Evolutionary conservation across 768 basidiomycete genomes (phyloP).

Genomic region (Leccinum arenicola): DNA sequence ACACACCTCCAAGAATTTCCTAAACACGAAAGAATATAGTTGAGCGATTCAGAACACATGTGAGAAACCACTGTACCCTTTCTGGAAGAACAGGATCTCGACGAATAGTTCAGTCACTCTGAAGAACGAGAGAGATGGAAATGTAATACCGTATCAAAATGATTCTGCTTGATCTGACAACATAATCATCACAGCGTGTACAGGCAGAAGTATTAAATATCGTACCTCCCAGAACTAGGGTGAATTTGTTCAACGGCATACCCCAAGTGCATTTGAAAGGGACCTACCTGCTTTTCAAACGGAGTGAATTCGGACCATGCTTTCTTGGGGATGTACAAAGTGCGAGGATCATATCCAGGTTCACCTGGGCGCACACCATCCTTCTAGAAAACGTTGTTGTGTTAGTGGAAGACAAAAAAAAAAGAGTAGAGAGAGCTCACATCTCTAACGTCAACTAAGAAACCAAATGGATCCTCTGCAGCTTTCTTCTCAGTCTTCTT

Average conservation of each 20-base stretch:
- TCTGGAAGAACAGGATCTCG: constrained; percentile 94
- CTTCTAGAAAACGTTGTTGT: constrained; percentile 47
- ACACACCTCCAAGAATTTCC: constrained; percentile 77
- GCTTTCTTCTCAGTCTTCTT: constrained; percentile 84
- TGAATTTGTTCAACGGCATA: background rate
- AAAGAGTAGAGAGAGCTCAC: constrained; percentile 35
- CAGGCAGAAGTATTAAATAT: constrained; percentile 5
- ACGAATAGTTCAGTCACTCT: constrained; percentile 12
- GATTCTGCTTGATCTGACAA: constrained; percentile 89
- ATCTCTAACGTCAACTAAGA: constrained; percentile 71
- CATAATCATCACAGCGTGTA: constrained; percentile 4
- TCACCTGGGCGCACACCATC: constrained; percentile 77
- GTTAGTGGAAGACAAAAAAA: background rate
- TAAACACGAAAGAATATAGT: constrained; percentile 30
- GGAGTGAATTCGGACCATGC: constrained; percentile 87
- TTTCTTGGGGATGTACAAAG: constrained; percentile 71
- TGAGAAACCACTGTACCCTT: constrained; percentile 59
- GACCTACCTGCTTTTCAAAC: constrained; percentile 82
- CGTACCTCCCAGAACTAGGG: constrained; percentile 72
- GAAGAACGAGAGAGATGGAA: constrained; percentile 6
- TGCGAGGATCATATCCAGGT: constrained; percentile 87
- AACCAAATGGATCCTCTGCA: constrained; percentile 71
- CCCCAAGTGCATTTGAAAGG: background rate
- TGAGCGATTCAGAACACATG: background rate
- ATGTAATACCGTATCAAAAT: constrained; percentile 80